Base-by-base conservation (phyloP, 2,329 filamentous ascomycete genomes). In the Calonectria henricotiae region DNA sequence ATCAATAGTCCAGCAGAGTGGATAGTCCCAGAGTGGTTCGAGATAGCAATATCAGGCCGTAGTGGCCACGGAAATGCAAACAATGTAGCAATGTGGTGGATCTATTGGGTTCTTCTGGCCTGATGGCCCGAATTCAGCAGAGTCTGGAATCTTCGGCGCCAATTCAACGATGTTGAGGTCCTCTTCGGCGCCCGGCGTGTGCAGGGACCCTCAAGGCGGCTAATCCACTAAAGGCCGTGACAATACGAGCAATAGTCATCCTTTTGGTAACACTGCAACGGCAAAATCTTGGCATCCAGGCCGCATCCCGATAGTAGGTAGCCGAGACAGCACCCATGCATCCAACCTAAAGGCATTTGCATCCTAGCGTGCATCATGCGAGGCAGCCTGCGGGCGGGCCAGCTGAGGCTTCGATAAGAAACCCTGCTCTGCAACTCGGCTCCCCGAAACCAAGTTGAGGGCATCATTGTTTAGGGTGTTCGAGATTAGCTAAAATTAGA, bases 51-150 rank as follows among this genome's bases (percentile, higher is more conserved):
- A 27, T 67, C 15, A 68, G 67, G 27, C 66, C 41, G 46, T 43
- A 47, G 44, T 65, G 20, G 41, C 27, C 47, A 60, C 63, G 35
- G 67, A 62, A 39, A 69, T 72, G 71, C 63, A 67, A 17, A 27
- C 41, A 62, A 60, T 39, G 46, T 68, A 62, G 30, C 54, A 66
- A 70, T 62, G 55, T 58, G 27, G 55, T 71, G 55, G 58, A 49
- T 55, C 49, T 58, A 55, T 67, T 55, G 67, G 69, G 55, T 47
- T 37, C 65, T 49, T 35, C 67, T 43, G 69, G 55, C 12, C 58
- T 44, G 47, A 25, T 44, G 27, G 58, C 55, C 46, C 30, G 27
- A 66, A 47, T n/a, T 62, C 30, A 23, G 65, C 65, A 27, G 41
- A 61, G 67, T 35, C 27, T 39, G 37, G 46, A 63, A 39, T 23